A percentile compares a stretch with the other conserved stretches of the same genome.
Evolutionary conservation across 2,329 filamentous ascomycete species (phyloP).

Genomic region (Penicillium sp.): DNA sequence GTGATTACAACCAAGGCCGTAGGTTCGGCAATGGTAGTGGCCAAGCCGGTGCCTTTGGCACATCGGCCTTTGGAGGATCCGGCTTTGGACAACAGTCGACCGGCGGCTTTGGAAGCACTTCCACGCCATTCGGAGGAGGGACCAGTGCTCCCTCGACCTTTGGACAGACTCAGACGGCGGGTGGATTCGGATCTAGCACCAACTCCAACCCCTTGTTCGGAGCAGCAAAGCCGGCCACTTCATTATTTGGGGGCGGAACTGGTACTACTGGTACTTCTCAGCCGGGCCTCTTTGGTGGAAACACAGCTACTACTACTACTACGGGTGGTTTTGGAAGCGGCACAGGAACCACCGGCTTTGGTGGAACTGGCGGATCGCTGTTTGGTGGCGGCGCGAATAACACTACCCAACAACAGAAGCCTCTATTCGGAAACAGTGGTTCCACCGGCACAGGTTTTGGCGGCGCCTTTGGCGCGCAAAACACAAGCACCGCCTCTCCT

Average conservation of each 20-base stretch:
- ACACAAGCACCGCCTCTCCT: conserved; percentile 32
- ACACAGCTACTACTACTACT: too few relatives aligned
- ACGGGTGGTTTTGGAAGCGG: conserved; percentile 17
- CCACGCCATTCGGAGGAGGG: conserved; percentile 33
- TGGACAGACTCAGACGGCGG: conserved; percentile 36
- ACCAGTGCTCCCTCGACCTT: conserved; percentile 36
- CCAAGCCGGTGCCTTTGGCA: conserved; percentile 72
- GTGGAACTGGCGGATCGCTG: conserved; percentile 29
- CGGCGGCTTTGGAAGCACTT: conserved; percentile 39
- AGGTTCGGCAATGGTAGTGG: conserved; percentile 74
- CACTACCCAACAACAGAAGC: conserved; percentile 29
- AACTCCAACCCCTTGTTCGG: conserved; percentile 35
- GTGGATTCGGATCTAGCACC: conserved; percentile 31
- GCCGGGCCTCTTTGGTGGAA: conserved; percentile 10
- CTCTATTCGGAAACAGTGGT: conserved; percentile 35
- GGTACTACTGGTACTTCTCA: conserved; percentile 23
- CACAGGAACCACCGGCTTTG: too few relatives aligned
- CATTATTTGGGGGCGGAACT: conserved; percentile 35
- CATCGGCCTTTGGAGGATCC: too few relatives aligned
- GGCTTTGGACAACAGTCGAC: conserved; percentile 43
- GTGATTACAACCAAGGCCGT: conserved; percentile 80
- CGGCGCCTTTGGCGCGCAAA: conserved; percentile 25
- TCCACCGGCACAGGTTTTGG: conserved; percentile 22
- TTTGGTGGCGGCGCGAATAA: conserved; percentile 40
- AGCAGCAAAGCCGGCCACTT: conserved; percentile 21